phyloP scores from a whole-genome alignment of 2,329 filamentous ascomycete species.

The Exophiala dermatitidis region DNA sequence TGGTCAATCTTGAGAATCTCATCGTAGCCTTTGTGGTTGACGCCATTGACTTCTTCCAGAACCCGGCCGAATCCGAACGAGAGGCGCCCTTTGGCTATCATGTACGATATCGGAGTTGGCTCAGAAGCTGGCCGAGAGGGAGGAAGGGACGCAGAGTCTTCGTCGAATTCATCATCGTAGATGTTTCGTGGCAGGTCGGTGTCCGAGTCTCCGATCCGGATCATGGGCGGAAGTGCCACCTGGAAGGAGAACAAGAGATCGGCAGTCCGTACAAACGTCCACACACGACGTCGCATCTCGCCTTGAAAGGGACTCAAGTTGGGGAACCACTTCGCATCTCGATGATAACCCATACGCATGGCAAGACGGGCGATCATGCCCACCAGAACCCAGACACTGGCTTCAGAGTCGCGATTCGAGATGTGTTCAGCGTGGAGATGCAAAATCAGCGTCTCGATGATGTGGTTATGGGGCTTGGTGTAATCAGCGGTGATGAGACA shows the following conservation, averaged over 20 bases:
- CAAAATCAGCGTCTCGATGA: constrained; percentile 56
- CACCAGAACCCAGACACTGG: constrained; percentile 53
- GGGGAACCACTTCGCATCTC: constrained; percentile 54
- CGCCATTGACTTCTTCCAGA: constrained; percentile 37
- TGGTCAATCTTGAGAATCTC: constrained; percentile 55
- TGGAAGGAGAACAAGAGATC: constrained; percentile 61
- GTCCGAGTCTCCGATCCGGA: constrained; percentile 57
- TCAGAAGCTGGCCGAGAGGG: constrained; percentile 51
- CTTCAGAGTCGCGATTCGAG: constrained; percentile 52
- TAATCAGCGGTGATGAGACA: constrained; percentile 58
- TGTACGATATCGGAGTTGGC: constrained; percentile 49
- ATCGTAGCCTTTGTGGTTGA: constrained; percentile 48
- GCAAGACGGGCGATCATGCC: constrained; percentile 55
- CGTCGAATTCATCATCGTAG: constrained; percentile 58
- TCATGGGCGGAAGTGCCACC: constrained; percentile 60
- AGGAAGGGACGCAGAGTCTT: constrained; percentile 50
- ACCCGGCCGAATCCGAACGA: constrained; percentile 40
- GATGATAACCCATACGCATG: constrained; percentile 60
- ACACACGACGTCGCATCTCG: constrained; percentile 49
- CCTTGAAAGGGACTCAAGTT: constrained; percentile 55
- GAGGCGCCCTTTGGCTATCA: constrained; percentile 42
- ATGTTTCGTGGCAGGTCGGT: constrained; percentile 56
- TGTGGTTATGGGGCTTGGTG: constrained; percentile 52
- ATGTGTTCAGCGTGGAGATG: constrained; percentile 57
- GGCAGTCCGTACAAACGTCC: constrained; percentile 49